Evolutionary conservation across 2,329 filamentous ascomycete genomes (phyloP).

Genomic region (Ramichloridium luteum): DNA sequence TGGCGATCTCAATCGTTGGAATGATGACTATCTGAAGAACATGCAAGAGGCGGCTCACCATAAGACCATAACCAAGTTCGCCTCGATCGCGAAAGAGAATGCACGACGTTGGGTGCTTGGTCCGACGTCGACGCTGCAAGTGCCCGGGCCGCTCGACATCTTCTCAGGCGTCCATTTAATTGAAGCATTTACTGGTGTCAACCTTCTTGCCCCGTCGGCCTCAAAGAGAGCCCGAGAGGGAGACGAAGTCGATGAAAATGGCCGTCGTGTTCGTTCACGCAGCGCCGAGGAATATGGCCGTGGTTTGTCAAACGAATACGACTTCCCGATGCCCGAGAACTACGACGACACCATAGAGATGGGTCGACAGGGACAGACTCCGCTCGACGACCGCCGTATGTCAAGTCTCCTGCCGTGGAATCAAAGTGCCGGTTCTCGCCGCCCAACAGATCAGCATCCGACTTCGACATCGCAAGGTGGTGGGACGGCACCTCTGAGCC

Average conservation of each 20-base stretch:
- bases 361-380: slow-evolving; percentile 53
- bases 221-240: slow-evolving; percentile 19
- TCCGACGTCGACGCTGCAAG: slow-evolving; percentile 34
- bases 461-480: slow-evolving; percentile 22
- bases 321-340: slow-evolving; percentile 13
- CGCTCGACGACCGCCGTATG: slow-evolving; percentile 48
- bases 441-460: slow-evolving; percentile 25
- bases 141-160: slow-evolving; percentile 41
- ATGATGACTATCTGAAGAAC: slow-evolving; percentile 45
- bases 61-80: slow-evolving; percentile 31
- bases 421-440: slow-evolving; percentile 28
- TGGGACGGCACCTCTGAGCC: slow-evolving; percentile 9
- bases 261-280: slow-evolving; percentile 20
- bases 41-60: slow-evolving; percentile 41
- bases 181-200: slow-evolving; percentile 32
- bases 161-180: slow-evolving; percentile 48
- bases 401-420: slow-evolving; percentile 61
- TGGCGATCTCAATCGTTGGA: slow-evolving; percentile 45
- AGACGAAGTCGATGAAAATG: slow-evolving; percentile 16
- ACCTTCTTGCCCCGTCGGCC: slow-evolving; percentile 11
- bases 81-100: slow-evolving; percentile 46
- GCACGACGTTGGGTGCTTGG: slow-evolving; percentile 50
- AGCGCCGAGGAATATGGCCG: slow-evolving; percentile 24
- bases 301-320: slow-evolving; percentile 14
- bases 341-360: slow-evolving; percentile 47